Conservation (phyloP, 257 asterid genomes). For the Agastache rugosa region DNA sequence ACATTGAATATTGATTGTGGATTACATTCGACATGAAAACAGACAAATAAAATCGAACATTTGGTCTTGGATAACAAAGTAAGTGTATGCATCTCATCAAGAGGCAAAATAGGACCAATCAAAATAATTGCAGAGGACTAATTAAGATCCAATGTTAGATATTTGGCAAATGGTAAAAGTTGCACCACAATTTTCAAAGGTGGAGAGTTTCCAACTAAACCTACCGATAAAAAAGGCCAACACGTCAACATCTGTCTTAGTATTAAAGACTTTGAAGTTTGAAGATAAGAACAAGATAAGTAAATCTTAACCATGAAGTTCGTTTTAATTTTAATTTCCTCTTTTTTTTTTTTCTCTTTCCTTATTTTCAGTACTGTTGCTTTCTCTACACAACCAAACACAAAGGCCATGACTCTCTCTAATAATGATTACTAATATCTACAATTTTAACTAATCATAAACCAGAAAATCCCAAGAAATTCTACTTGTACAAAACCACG, state of each 20-base stretch:
- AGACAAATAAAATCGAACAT: no score
- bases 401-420: not conserved
- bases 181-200: conserved; percentile 31
- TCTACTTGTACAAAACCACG: conserved; percentile 20
- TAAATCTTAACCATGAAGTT: conserved; percentile 39
- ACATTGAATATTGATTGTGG: no score
- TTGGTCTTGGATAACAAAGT: no score
- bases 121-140: not conserved
- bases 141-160: conserved; percentile 12
- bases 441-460: conserved; percentile 31
- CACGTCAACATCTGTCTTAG: conserved; percentile 29
- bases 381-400: conserved; percentile 28
- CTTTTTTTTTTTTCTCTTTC: not conserved
- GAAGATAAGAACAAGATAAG: conserved; percentile 34
- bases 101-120: not conserved
- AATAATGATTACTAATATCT: conserved; percentile 20
- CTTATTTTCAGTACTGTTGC: conserved; percentile 28
- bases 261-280: conserved; percentile 17
- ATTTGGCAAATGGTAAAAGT: conserved; percentile 41
- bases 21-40: no score
- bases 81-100: no score
- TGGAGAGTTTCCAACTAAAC: conserved; percentile 34
- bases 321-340: not conserved
- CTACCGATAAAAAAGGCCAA: conserved; percentile 24
- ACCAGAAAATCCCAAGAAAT: conserved; percentile 24